Percentiles rank a stretch among this genome's conserved stretches.
phyloP scores from a whole-genome alignment of 176 grass and related monocot genomes.

The Themeda triandra region DNA sequence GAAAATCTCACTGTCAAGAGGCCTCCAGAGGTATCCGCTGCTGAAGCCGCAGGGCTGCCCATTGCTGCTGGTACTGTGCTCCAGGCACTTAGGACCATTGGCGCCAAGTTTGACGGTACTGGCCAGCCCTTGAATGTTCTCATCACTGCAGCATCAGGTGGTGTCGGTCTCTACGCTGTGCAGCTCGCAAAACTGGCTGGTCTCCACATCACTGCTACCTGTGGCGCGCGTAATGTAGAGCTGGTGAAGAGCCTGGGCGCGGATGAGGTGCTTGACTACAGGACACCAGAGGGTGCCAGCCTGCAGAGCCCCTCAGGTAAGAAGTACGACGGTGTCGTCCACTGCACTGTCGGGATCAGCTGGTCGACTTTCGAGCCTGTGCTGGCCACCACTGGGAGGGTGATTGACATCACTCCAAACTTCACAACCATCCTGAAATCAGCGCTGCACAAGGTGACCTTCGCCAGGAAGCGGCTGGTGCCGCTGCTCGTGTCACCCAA shows the following conservation, averaged over 20 bases:
- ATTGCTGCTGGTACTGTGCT: constrained; percentile 44
- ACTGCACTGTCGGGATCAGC: constrained; percentile 43
- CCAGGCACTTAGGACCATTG: constrained; percentile 27
- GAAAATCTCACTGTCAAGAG: constrained; percentile 34
- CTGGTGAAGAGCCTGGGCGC: constrained; percentile 60
- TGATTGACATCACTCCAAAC: constrained; percentile 52
- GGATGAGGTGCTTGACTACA: constrained; percentile 70
- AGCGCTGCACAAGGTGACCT: constrained; percentile 30
- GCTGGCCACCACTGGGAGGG: constrained; percentile 33
- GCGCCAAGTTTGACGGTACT: constrained; percentile 52
- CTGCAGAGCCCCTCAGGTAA: constrained; percentile 52
- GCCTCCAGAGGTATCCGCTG: constrained; percentile 25
- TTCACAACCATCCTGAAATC: constrained; percentile 12
- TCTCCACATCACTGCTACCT: constrained; percentile 62
- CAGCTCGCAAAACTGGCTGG: constrained; percentile 54
- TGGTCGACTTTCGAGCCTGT: constrained; percentile 51
- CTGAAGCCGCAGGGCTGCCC: constrained; percentile 48
- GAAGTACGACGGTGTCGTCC: constrained; percentile 55
- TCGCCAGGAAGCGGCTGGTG: constrained; percentile 47
- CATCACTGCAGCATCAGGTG: constrained; percentile 57
- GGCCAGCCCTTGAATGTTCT: constrained; percentile 44
- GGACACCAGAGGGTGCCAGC: constrained; percentile 44
- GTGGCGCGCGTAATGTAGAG: constrained; percentile 43
- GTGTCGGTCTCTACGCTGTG: constrained; percentile 46
- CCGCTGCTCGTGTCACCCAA: constrained; percentile 25